A percentile compares a stretch with the other conserved stretches of the same genome.
Evolutionary conservation across 257 asterid genomes (phyloP).

Genomic region (Verbascum thapsus): DNA sequence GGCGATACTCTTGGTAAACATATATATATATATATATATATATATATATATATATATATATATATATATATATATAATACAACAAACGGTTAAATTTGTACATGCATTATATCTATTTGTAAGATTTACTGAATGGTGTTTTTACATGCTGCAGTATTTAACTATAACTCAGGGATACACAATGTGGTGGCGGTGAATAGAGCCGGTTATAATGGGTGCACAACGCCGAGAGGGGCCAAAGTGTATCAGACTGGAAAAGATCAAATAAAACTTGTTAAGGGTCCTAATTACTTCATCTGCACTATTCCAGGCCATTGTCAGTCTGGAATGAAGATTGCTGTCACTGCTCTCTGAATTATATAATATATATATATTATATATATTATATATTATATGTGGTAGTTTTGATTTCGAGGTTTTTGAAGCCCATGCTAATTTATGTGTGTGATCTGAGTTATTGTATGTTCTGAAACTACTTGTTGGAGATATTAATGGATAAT

Average conservation of each 20-base stretch:
- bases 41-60: no score
- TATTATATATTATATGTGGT: no score
- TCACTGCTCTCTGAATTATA: conserved; percentile 29
- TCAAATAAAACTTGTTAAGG: conserved; percentile 50
- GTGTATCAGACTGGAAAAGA: conserved; percentile 46
- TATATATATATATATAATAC: no score
- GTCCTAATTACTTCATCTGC: conserved; percentile 69
- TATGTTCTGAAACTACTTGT: no score
- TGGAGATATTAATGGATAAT: no score
- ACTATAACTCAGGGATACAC: conserved; percentile 33
- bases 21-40: no score
- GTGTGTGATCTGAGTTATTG: no score
- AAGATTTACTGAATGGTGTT: no score
- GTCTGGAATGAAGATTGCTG: conserved; percentile 66
- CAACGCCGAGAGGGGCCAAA: conserved; percentile 24
- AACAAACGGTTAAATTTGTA: no score
- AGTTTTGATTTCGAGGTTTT: no score
- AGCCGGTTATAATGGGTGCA: conserved; percentile 39
- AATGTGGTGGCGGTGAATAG: conserved; percentile 43
- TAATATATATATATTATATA: not conserved
- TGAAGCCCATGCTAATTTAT: no score
- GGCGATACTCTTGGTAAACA: conserved; percentile 60
- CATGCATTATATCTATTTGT: no score
- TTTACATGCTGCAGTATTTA: conserved; percentile 39
- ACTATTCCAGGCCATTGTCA: conserved; percentile 48